Conservation (phyloP, 768 basidiomycete species). For the Lentinula raphanica region DNA sequence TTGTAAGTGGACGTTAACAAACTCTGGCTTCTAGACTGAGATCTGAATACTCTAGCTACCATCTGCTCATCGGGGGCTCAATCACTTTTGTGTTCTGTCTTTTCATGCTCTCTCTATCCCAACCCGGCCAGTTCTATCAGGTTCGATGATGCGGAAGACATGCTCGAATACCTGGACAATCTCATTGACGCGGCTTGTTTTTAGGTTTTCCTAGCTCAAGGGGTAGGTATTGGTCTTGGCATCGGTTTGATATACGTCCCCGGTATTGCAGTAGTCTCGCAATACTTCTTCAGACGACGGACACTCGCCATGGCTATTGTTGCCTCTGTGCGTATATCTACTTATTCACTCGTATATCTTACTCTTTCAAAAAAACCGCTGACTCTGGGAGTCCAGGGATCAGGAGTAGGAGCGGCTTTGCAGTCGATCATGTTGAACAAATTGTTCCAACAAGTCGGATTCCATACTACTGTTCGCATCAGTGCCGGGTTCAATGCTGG, state of each 20-base stretch:
- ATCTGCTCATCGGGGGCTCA: slow-evolving; percentile 7
- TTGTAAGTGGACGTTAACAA: slow-evolving; percentile 1
- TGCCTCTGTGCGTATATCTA: slow-evolving; percentile 26
- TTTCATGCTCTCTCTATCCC: slow-evolving; percentile 8
- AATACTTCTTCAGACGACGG: slow-evolving; percentile 37
- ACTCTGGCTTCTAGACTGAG: not conserved
- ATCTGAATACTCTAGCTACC: not conserved
- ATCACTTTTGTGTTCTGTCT: slow-evolving; percentile 9
- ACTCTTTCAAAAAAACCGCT: not conserved
- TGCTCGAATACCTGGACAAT: not conserved
- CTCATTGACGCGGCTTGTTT: not conserved
- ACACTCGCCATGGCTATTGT: slow-evolving; percentile 38
- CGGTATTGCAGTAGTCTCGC: slow-evolving; percentile 37
- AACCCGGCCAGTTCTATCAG: slow-evolving; percentile 9
- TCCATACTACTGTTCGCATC: slow-evolving; percentile 16
- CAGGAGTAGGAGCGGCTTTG: slow-evolving; percentile 26
- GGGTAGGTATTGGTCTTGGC: slow-evolving; percentile 44
- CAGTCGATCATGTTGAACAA: slow-evolving; percentile 59
- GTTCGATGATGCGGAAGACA: not conserved
- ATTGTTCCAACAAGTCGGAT: slow-evolving; percentile 30
- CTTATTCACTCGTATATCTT: not conserved
- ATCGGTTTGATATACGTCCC: slow-evolving; percentile 50
- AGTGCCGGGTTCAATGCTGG: slow-evolving; percentile 3
- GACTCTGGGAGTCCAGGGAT: not conserved
- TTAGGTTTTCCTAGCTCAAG: slow-evolving; percentile 27